Evolutionary conservation across 2,329 filamentous ascomycete genomes (phyloP), one percentile per base, ranked within the genome.

Genomic region (Aspergillus cejpii): DNA sequence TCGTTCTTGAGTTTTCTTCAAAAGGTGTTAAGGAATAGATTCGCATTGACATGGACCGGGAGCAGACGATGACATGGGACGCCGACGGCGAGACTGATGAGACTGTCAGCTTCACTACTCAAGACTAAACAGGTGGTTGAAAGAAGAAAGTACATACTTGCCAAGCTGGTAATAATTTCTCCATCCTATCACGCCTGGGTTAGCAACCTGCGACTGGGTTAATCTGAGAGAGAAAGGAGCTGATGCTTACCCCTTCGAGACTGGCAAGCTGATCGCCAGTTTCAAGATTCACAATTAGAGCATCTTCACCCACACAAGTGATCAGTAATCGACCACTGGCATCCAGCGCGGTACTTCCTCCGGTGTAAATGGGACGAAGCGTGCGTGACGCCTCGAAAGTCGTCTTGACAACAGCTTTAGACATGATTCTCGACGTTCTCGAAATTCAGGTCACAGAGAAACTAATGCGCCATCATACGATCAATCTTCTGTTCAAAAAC

Each of bases 21-120:
- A 79, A 79, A 20, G 75, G 72, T 41, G 77, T 76, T 20, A 98
- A 74, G 14, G 84, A 71, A 69, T 87, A 97, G 54, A 97, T 89
- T 61, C 87, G 85, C 89, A 97, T 94, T 5, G 89, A 90, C 43
- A 96, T 76, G n/a, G 91, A 97, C 55, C 91, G 83, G 14, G 92
- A 98, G 72, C 90, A 97, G 55, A 94, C 73, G 53, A 95, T 82
- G 44, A 97, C 78, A 66, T 96, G 88, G 20, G 87, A 89, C 6
- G 83, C 88, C 49, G 86, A 87, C 0, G 90, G 89, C 0, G 91
- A 94, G 55, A 98, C 85, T 88, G 31, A 51, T 42, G 21, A 41
- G 45, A 34, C 38, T 43, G 31, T 52, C 7, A 54, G 52, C 39
- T 34, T 39, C 39, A 19, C 15, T 23, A 23, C 28, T 37, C 19